Evolutionary conservation across 2,329 filamentous ascomycete species (phyloP).

Genomic region (Paraphaeosphaeria sporulosa): DNA sequence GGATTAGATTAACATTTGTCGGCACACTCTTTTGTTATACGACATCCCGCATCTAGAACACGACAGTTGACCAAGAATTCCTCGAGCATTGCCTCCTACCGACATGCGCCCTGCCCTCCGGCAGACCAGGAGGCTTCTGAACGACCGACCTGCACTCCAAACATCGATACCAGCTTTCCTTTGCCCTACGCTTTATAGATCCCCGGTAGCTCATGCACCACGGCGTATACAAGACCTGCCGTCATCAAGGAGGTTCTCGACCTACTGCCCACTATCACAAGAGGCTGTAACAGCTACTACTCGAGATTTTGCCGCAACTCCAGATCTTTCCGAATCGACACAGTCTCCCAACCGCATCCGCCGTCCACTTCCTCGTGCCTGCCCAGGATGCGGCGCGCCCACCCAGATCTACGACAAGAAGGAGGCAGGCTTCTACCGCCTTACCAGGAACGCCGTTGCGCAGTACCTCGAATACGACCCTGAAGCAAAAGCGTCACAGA

Average conservation of each 20-base stretch:
- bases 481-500: slow-evolving; percentile 25
- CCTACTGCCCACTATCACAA: slow-evolving; percentile 27
- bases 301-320: slow-evolving; percentile 15
- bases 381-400: slow-evolving; percentile 70
- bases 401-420: slow-evolving; percentile 63
- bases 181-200: slow-evolving; percentile 43
- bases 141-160: slow-evolving; percentile 26
- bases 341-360: slow-evolving; percentile 11
- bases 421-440: slow-evolving; percentile 66
- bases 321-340: slow-evolving; percentile 1
- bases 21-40: background rate
- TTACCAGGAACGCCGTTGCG: slow-evolving; percentile 57
- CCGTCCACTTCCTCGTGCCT: slow-evolving; percentile 58
- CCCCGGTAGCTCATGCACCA: slow-evolving; percentile 19
- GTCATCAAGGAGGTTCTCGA: slow-evolving; percentile 33
- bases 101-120: slow-evolving; percentile 45
- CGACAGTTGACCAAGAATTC: background rate
- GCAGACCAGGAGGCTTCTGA: slow-evolving; percentile 36
- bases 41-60: background rate
- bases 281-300: slow-evolving; percentile 20
- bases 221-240: slow-evolving; percentile 14
- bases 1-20: background rate
- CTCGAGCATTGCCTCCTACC: background rate
- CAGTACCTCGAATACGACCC: slow-evolving; percentile 44
- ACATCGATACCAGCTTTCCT: slow-evolving; percentile 43